These are phyloP conservation scores for Parachaetomium inaequale DNA, from an alignment of 495 filamentous ascomycete species.

Conservation along the genomic window DNA sequence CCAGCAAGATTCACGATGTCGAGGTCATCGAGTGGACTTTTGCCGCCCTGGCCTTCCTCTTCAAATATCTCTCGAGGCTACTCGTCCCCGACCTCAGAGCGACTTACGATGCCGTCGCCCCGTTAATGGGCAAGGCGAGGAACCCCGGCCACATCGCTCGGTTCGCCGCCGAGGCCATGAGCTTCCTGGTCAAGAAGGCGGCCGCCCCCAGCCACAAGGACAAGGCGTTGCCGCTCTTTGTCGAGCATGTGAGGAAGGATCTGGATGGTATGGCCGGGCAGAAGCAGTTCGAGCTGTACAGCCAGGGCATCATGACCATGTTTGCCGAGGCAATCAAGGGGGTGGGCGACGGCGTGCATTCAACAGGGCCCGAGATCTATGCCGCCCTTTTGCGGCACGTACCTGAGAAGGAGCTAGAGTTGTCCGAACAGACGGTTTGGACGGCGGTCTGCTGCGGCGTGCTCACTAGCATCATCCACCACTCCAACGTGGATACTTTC, in stretches of 20 bases:
- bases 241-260: conserved; percentile 66
- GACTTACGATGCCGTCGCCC: conserved; percentile 75
- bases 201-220: conserved; percentile 69
- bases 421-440: conserved; percentile 44
- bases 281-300: conserved; percentile 59
- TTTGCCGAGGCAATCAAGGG: conserved; percentile 86
- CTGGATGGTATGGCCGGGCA: conserved; percentile 51
- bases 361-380: conserved; percentile 69
- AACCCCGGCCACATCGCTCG: conserved; percentile 80
- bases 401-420: conserved; percentile 47
- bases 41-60: conserved; percentile 86
- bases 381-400: conserved; percentile 55
- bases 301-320: conserved; percentile 84
- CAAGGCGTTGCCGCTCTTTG: conserved; percentile 63
- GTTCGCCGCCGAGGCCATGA: conserved; percentile 92
- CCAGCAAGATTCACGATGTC: conserved; percentile 49
- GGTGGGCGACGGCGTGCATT: conserved; percentile 73
- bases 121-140: conserved; percentile 76
- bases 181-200: conserved; percentile 87
- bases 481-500: conserved; percentile 69
- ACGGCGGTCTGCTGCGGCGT: conserved; percentile 69
- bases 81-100: conserved; percentile 81
- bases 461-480: conserved; percentile 75
- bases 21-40: conserved; percentile 97
- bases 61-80: conserved; percentile 90